These are phyloP conservation scores for Trametes punicea DNA, from an alignment of 768 basidiomycete species.

Conservation along the genomic window DNA sequence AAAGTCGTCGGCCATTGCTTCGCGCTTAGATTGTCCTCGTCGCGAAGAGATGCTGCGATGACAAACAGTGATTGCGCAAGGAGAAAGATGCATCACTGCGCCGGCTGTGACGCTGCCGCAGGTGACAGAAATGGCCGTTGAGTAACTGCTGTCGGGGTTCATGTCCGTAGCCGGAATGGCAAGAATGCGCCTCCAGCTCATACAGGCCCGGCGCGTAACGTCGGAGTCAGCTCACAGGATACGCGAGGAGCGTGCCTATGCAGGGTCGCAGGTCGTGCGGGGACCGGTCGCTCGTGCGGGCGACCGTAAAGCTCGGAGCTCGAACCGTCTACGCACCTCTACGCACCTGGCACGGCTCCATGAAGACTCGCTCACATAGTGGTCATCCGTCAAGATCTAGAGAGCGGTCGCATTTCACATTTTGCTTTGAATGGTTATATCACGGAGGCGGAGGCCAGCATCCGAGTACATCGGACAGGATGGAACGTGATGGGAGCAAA, in stretches of 20 bases:
- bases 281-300: not conserved
- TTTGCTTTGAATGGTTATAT: conserved; percentile 2
- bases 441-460: not conserved
- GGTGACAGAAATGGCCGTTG: not conserved
- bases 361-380: not conserved
- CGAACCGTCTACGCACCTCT: not conserved
- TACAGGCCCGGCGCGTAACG: not conserved
- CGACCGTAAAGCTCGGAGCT: not conserved
- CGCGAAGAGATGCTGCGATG: not conserved
- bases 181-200: not conserved
- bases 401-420: not conserved
- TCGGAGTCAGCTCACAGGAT: not conserved
- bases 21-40: not conserved
- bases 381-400: not conserved
- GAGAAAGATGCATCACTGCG: conserved; percentile 1
- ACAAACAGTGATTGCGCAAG: not conserved
- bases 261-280: conserved; percentile 8
- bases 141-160: not conserved
- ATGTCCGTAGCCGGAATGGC: not conserved
- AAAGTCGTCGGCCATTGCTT: not conserved
- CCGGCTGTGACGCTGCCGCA: not conserved
- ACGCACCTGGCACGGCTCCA: not conserved
- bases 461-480: not conserved
- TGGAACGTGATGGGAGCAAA: not conserved
- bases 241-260: conserved; percentile 1